A percentile compares a stretch with the other conserved stretches of the same genome.
phyloP scores from a whole-genome alignment of 139 green algal species.

The Tetraselmis chui region DNA sequence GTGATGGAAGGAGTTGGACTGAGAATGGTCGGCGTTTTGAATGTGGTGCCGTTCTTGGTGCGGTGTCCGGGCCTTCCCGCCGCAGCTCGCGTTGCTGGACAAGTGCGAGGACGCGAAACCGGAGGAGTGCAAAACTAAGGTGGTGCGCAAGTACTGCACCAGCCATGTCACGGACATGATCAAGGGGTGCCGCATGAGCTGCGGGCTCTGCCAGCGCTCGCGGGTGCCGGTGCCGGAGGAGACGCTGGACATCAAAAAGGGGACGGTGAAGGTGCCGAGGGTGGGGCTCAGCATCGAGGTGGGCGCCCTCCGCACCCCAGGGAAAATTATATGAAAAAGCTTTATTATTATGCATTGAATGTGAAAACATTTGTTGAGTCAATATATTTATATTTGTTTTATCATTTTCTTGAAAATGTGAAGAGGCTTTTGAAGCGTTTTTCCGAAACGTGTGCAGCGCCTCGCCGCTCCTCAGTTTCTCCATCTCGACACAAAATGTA shows the following conservation, averaged over 20 bases:
- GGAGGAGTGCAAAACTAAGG: neutral
- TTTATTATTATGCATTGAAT: neutral
- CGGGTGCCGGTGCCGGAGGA: neutral
- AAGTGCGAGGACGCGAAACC: neutral
- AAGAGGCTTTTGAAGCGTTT: neutral
- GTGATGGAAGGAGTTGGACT: too few species aligned
- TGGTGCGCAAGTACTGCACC: neutral
- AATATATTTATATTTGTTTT: neutral
- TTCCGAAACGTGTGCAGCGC: too few species aligned
- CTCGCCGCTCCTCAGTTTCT: neutral
- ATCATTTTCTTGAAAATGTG: neutral
- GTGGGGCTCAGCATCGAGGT: neutral
- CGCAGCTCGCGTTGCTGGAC: neutral
- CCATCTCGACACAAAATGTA: too few species aligned
- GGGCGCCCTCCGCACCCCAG: too few species aligned
- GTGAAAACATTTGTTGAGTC: neutral
- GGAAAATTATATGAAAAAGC: neutral
- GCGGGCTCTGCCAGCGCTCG: neutral
- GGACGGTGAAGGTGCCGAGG: neutral
- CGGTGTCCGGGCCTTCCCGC: too few species aligned
- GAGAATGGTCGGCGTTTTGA: too few species aligned
- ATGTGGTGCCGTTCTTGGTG: neutral
- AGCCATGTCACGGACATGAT: neutral
- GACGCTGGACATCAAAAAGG: neutral
- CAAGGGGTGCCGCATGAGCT: neutral